Evolutionary conservation across 2,329 filamentous ascomycete genomes (phyloP), one percentile per base, ranked within the genome.

Genomic region (Anisogramma anomala): DNA sequence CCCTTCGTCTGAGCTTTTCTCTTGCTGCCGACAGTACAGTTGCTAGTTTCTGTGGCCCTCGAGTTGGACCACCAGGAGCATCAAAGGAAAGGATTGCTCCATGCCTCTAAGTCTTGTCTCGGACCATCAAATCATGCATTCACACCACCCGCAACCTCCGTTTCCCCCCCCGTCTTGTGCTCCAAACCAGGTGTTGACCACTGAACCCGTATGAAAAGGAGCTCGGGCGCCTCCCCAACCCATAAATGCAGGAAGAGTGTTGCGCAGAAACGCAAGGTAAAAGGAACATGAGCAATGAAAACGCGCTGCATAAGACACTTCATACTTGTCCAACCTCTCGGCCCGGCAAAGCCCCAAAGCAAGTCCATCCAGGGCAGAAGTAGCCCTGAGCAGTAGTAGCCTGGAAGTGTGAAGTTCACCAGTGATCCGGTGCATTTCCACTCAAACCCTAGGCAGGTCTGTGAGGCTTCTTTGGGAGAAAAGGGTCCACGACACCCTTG

Each of bases 401-500:
- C n/a, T n/a, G n/a, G n/a, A n/a, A n/a, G n/a, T n/a, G n/a, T n/a
- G n/a, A n/a, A n/a, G n/a, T n/a, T n/a, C n/a, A n/a, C n/a, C n/a
- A n/a, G n/a, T n/a, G n/a, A n/a, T n/a, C n/a, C n/a, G n/a, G 9
- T 15, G 18, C 18, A 20, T 28, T 11, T 14, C 18, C 26, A 20
- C 11, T 14, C 13, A 30, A n/a, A n/a, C n/a, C 9, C 14, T 30
- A 34, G 3, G 5, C 23, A 36, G 41, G 17, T 35, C 41, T 37
- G 39, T 56, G 61, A 32, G 51, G 58, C 38, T 56, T 62, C 48
- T 61, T 60, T 36, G 62, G 59, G 15, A 69, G 65, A 43, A 69
- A 69, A 11, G 65, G 63, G 45, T 66, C 67, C 3, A 59, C 58
- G n/a, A 63, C 57, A 2, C 28, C 41, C 26, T 38, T 44, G n/a